Base-by-base conservation (phyloP, 306 rosid genomes). In the Acacia crassicarpa region DNA sequence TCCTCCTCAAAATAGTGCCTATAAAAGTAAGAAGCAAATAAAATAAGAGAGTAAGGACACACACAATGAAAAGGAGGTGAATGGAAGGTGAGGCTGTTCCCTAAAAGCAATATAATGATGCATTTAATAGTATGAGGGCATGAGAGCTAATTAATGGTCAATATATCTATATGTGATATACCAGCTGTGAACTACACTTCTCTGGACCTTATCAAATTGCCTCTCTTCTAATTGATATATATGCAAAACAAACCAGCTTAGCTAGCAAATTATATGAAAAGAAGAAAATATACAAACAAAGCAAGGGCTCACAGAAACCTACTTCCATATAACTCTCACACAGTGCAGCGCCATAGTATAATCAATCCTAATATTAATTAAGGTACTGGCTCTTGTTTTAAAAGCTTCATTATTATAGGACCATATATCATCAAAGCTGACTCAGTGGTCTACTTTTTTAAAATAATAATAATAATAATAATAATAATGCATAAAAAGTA, bases 51-150 rank as follows among this genome's bases (percentile, higher is more conserved):
- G 11, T 1, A 43, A 11, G 72, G 72, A 4, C 19, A 15, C 19
- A 68, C 38, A 67, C 20, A 40, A 54, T 12, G n/a, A 38, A 4
- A 32, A 75, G 78, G 58, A 77, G 81, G 87, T 72, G 65, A 30
- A 22, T 8, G 71, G 70, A 59, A 80, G 81, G 81, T 79, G 69
- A 43, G 48, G 77, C 77, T 58, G 48, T 79, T 84, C 81, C 81
- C 72, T 44, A 43, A 78, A 83, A 78, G 71, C 65, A 54, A 83
- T 70, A 38, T 35, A 67, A 35, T 67, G 72, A 35, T 67, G 72
- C 72, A 68, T 70, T 45, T 45, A 63, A 63, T 4, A 32, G 15
- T 54, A 8, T 0, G 38, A 62, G 54, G 0, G 4, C 53, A 10
- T 43, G 67, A 22, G 33, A 14, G 54, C 15, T 48, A 20, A 56